A percentile compares a stretch with the other conserved stretches of the same genome.
Evolutionary conservation across 2,329 filamentous ascomycete species (phyloP).

Genomic region (Dryadomyces quercivorus): DNA sequence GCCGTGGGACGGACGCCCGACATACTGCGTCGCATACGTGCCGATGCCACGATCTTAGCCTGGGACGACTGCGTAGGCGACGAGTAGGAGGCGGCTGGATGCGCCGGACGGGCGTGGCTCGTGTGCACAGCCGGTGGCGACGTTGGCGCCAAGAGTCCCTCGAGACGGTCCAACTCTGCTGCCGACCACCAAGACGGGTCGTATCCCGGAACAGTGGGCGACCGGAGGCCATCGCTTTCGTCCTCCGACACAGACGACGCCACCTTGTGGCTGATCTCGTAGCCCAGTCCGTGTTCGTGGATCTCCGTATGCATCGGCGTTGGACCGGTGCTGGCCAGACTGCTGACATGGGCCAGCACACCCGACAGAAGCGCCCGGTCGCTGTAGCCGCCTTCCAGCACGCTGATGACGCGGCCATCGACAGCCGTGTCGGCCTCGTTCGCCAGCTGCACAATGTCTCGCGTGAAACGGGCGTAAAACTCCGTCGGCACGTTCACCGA

Average conservation of each 20-base stretch:
- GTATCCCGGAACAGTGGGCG: constrained; percentile 31
- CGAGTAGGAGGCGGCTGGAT: constrained; percentile 58
- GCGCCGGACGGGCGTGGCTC: neutral
- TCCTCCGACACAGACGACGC: neutral
- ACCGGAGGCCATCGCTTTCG: neutral
- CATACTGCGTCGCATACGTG: constrained; percentile 45
- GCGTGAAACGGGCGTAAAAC: constrained; percentile 85
- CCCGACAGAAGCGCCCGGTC: constrained; percentile 82
- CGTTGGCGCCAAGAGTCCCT: constrained; percentile 41
- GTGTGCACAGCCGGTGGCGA: constrained; percentile 41
- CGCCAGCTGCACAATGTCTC: constrained; percentile 72
- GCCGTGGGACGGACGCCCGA: constrained; percentile 36
- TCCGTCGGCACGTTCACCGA: constrained; percentile 92
- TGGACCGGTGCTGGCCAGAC: constrained; percentile 51
- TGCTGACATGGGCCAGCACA: constrained; percentile 79
- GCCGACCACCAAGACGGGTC: constrained; percentile 62
- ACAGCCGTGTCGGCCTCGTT: constrained; percentile 66
- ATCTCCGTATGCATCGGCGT: constrained; percentile 22
- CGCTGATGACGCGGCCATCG: constrained; percentile 79
- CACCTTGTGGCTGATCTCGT: constrained; percentile 36
- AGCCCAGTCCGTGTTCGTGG: constrained; percentile 32
- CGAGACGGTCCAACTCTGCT: constrained; percentile 55
- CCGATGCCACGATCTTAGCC: constrained; percentile 61
- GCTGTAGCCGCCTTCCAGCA: constrained; percentile 92
- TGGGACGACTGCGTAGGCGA: constrained; percentile 81